Conservation (phyloP, 371 early-diverging fungal genomes). For the Haplosporangium sp. region DNA sequence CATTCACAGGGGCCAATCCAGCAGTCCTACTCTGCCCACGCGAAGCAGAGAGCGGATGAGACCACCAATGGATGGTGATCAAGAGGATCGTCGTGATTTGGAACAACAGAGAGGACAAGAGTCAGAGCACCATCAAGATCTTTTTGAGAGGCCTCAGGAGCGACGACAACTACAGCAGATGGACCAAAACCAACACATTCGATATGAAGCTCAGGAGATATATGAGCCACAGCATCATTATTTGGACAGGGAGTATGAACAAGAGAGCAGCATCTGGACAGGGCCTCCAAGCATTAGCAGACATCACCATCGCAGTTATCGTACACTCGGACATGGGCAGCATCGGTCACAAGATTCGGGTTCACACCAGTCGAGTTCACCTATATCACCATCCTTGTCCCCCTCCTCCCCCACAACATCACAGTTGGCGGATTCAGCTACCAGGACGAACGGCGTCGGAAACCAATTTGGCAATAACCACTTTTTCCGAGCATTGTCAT, state of each 20-base stretch:
- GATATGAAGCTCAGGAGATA: slow-evolving; percentile 6
- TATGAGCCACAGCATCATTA: too few relatives aligned
- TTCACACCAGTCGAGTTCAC: not conserved
- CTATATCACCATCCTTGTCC: slow-evolving; percentile 1
- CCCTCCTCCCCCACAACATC: not conserved
- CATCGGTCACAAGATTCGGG: not conserved
- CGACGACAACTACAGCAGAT: not conserved
- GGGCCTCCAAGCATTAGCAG: not conserved
- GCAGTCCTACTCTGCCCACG: too few relatives aligned
- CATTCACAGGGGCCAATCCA: not conserved
- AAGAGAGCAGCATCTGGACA: not conserved
- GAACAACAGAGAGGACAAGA: slow-evolving; percentile 5
- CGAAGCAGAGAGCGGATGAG: not conserved
- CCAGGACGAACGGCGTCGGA: not conserved
- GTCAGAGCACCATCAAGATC: slow-evolving; percentile 5
- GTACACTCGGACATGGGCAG: not conserved
- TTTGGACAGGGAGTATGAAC: too few relatives aligned
- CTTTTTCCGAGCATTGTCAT: not conserved
- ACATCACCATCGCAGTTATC: slow-evolving; percentile 10
- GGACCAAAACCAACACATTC: not conserved
- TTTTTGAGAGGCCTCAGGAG: slow-evolving; percentile 9
- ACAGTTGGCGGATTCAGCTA: too few relatives aligned
- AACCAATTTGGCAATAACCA: too few relatives aligned
- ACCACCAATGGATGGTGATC: not conserved
- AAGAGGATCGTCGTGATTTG: not conserved